Percentiles rank a stretch among this genome's conserved stretches.
Conservation (phyloP, 345 rosid species). For the Ceriops tagal region DNA sequence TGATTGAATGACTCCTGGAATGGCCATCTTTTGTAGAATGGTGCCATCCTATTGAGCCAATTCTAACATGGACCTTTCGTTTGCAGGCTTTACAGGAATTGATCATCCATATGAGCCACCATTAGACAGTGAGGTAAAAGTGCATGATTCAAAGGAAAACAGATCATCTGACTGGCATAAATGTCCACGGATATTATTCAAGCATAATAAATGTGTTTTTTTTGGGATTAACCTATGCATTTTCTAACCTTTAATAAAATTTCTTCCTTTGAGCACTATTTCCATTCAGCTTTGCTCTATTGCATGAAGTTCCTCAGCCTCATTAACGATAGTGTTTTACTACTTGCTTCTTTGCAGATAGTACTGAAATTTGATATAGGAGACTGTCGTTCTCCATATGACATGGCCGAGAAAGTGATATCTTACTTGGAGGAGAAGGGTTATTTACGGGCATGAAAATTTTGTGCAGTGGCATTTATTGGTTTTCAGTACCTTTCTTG, state of each 20-base stretch:
- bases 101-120: slow-evolving; percentile 33
- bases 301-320: neutral
- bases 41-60: neutral
- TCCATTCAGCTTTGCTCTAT: neutral
- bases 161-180: neutral
- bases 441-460: slow-evolving; percentile 18
- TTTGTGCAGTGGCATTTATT: neutral
- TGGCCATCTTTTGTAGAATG: neutral
- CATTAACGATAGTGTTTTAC: neutral
- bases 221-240: too few relatives aligned
- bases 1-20: neutral
- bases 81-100: slow-evolving; percentile 29
- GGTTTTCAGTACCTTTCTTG: neutral
- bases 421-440: slow-evolving; percentile 24
- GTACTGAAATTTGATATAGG: slow-evolving; percentile 12
- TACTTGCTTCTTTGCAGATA: slow-evolving; percentile 10
- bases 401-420: slow-evolving; percentile 24
- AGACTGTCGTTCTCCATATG: slow-evolving; percentile 16
- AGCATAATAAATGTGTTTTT: neutral
- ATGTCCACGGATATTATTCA: neutral
- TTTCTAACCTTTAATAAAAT: too few relatives aligned
- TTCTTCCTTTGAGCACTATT: neutral
- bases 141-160: neutral
- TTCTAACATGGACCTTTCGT: neutral
- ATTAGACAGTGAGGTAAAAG: slow-evolving; percentile 19